Conservation (phyloP, 768 basidiomycete genomes). For the Obba rivulosa region DNA sequence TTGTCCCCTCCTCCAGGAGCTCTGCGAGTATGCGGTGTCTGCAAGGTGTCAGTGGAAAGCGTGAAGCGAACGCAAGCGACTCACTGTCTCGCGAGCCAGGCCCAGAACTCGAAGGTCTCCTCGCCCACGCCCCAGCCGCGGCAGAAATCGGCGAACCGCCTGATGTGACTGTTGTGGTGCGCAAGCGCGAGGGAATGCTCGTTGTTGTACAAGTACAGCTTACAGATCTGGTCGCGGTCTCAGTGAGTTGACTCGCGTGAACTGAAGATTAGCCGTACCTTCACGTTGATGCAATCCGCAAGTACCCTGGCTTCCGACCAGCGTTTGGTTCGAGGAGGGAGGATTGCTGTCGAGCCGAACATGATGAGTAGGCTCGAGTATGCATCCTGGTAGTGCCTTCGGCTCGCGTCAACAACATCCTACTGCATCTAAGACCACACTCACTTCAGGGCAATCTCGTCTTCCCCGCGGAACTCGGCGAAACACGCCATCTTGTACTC, state of each 20-base stretch:
- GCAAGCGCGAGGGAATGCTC: constrained; percentile 77
- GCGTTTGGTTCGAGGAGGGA: constrained; percentile 90
- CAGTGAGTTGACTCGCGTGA: background rate
- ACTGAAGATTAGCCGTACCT: constrained; percentile 42
- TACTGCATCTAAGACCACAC: constrained; percentile 21
- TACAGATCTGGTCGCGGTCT: constrained; percentile 57
- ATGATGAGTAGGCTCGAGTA: constrained; percentile 79
- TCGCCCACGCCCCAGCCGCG: constrained; percentile 94
- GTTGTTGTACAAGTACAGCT: constrained; percentile 87
- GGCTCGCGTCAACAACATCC: background rate
- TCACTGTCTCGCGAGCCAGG: constrained; percentile 91
- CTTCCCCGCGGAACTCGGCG: constrained; percentile 90
- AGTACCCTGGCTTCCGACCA: constrained; percentile 99
- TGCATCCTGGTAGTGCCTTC: constrained; percentile 91
- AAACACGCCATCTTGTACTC: constrained; percentile 98
- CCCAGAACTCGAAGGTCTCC: constrained; percentile 96
- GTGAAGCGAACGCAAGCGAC: constrained; percentile 23
- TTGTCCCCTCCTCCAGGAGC: constrained; percentile 77
- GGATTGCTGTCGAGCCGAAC: constrained; percentile 81
- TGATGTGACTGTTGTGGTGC: constrained; percentile 81
- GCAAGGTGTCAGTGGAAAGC: background rate
- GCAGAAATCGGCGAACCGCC: constrained; percentile 81
- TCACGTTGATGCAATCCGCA: constrained; percentile 88
- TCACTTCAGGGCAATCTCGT: constrained; percentile 88
- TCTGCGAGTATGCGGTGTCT: constrained; percentile 91